Evolutionary conservation across 169 alveolate species (phyloP), one percentile per base, ranked within the genome.

Genomic region (Cryptosporidium felis): DNA sequence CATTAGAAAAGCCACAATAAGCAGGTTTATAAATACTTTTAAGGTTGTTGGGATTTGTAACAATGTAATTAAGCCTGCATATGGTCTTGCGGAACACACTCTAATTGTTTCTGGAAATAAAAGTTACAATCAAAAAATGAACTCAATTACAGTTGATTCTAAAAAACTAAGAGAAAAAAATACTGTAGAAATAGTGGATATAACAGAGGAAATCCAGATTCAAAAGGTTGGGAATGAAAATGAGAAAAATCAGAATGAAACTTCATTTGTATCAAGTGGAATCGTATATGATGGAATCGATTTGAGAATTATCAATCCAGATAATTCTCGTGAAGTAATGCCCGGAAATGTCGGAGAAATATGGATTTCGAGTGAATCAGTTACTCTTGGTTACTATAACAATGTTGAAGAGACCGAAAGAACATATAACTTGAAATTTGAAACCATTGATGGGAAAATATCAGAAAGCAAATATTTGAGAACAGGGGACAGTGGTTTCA

Each of bases 1-100:
- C 8, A 82, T 91, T 58, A 79, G 93, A 10, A 59, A 89, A 23
- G 45, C 81, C n/a, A 91, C 94, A 5, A 60, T 91, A 38, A 81
- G 82, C 36, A 79, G 62, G 9, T 91, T 91, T 51, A 44, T 80
- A 30, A 81, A 80, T 59, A 74, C 89, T 18, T 44, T 88, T 21
- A 58, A 44, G 14, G n/a, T 32, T 5, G 45, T 32, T 26, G 82
- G 90, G 18, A 26, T 81, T 5, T 38, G 41, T 41, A 26, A 26
- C 14, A 38, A 38, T 60, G 92, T 65, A 10, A 80, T 28, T 12
- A 60, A 63, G 18, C 94, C 94, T 0, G 93, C 93, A 2, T 91
- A 79, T 65, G 94, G 94, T 26, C 81, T 91, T 34, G 94, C 94
- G 21, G 94, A 91, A 59, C 88, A 88, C 59, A 91, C 94, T 3